phyloP scores from a whole-genome alignment of 139 green algal species.

The Trebouxia sp. region DNA sequence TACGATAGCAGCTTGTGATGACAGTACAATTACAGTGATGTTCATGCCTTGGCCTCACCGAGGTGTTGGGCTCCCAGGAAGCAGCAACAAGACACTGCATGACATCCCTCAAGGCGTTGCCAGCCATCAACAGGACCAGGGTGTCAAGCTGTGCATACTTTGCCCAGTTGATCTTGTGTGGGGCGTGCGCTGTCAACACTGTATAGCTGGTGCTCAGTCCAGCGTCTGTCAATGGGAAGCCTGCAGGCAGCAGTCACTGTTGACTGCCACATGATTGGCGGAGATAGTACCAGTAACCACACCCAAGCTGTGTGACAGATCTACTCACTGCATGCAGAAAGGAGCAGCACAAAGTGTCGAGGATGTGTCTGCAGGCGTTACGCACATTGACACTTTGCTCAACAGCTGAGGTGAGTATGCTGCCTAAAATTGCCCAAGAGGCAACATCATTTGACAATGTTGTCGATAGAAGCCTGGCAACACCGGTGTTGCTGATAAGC shows the following conservation, averaged over 20 bases:
- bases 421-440: too few relatives aligned
- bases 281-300: too few relatives aligned
- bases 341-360: too few relatives aligned
- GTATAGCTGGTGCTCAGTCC: slow-evolving; percentile 53
- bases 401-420: too few relatives aligned
- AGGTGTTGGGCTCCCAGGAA: slow-evolving; percentile 37
- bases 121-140: slow-evolving; percentile 78
- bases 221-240: slow-evolving; percentile 72
- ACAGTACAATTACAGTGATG: too few relatives aligned
- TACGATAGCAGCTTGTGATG: too few relatives aligned
- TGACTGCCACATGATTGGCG: background rate
- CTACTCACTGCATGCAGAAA: too few relatives aligned
- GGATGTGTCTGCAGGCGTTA: too few relatives aligned
- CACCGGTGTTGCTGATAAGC: too few relatives aligned
- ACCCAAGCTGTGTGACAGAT: background rate
- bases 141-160: slow-evolving; percentile 51
- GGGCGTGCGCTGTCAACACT: slow-evolving; percentile 63
- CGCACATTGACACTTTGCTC: too few relatives aligned
- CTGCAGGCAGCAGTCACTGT: slow-evolving; percentile 35
- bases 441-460: too few relatives aligned
- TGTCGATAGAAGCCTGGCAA: too few relatives aligned
- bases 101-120: slow-evolving; percentile 42
- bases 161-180: slow-evolving; percentile 52
- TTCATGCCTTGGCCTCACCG: slow-evolving; percentile 36
- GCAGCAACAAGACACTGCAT: slow-evolving; percentile 36